A percentile compares a stretch with the other conserved stretches of the same genome.
These are phyloP conservation scores for Phialemonium atrogriseum DNA, from an alignment of 2,329 filamentous ascomycete species.

Conservation along the genomic window DNA sequence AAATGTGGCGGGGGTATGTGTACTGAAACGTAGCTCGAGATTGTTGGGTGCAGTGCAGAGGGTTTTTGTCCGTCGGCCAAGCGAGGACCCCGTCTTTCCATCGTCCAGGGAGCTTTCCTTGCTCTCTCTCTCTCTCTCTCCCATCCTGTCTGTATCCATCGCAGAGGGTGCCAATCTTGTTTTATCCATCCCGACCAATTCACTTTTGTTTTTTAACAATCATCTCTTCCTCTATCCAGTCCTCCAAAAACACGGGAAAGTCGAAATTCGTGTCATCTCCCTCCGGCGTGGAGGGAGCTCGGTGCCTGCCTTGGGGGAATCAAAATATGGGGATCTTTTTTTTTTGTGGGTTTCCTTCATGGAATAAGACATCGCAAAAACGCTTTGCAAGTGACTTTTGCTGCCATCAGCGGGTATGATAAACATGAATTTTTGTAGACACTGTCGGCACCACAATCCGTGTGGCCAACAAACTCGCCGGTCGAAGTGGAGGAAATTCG, in stretches of 20 bases:
- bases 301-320: conserved; percentile 2
- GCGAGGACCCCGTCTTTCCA: conserved; percentile 5
- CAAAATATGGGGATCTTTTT: conserved; percentile 7
- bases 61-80: conserved; percentile 5
- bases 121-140: conserved; percentile 2
- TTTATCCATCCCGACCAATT: neutral
- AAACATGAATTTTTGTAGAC: conserved; percentile 9
- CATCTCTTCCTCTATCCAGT: conserved; percentile 1
- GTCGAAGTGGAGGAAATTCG: conserved; percentile 22
- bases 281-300: neutral
- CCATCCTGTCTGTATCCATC: conserved; percentile 1
- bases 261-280: neutral
- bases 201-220: conserved; percentile 4
- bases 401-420: conserved; percentile 12
- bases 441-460: conserved; percentile 1
- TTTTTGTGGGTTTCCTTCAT: conserved; percentile 13
- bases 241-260: neutral
- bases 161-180: conserved; percentile 12
- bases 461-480: conserved; percentile 19
- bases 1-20: too few species aligned
- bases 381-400: conserved; percentile 13
- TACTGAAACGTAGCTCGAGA: too few species aligned
- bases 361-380: too few species aligned
- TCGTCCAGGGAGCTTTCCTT: conserved; percentile 1
- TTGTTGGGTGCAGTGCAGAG: conserved; percentile 4